A percentile compares a stretch with the other conserved stretches of the same genome.
Conservation (phyloP, 2,329 filamentous ascomycete genomes). For the Diaporthe australafricana region DNA sequence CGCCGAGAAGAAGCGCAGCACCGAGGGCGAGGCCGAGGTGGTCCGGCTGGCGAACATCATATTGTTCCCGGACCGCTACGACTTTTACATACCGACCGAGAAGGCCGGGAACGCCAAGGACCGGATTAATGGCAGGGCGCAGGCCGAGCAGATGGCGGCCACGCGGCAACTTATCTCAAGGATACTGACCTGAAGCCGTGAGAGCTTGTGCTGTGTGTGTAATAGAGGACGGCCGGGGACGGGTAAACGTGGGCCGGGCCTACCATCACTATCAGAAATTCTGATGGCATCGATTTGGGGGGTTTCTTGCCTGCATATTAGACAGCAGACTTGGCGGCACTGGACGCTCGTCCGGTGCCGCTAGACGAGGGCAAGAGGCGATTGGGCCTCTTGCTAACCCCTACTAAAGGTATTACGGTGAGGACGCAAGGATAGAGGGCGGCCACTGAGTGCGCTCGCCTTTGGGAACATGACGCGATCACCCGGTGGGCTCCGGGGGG, state of each 20-base stretch:
- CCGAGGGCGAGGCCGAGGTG: slow-evolving; percentile 62
- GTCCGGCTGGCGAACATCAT: slow-evolving; percentile 67
- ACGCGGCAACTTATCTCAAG: slow-evolving; percentile 37
- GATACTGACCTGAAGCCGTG: slow-evolving; percentile 34
- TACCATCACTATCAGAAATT: not conserved
- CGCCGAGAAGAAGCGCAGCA: slow-evolving; percentile 41
- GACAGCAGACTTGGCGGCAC: slow-evolving; percentile 2
- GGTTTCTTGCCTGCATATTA: slow-evolving; percentile 13
- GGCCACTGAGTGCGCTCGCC: not conserved
- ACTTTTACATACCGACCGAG: slow-evolving; percentile 58
- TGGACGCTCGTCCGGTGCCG: not conserved
- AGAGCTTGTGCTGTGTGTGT: not conserved
- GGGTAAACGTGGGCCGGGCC: not conserved
- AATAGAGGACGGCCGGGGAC: not conserved
- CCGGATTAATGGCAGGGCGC: slow-evolving; percentile 34
- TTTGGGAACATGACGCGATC: not conserved
- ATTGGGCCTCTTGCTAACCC: not conserved
- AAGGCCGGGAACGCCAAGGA: slow-evolving; percentile 28
- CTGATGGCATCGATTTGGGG: not conserved
- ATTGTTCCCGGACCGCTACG: slow-evolving; percentile 64
- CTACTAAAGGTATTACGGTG: not conserved
- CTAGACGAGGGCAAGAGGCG: not conserved
- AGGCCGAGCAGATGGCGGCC: slow-evolving; percentile 38
- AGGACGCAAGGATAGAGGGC: not conserved
- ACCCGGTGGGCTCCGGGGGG: too few species aligned